Evolutionary conservation across 225 moss, liverwort and hornwort genomes (phyloP), one percentile per base, ranked within the genome.

Genomic region (Pseudisothecium myosuroides): DNA sequence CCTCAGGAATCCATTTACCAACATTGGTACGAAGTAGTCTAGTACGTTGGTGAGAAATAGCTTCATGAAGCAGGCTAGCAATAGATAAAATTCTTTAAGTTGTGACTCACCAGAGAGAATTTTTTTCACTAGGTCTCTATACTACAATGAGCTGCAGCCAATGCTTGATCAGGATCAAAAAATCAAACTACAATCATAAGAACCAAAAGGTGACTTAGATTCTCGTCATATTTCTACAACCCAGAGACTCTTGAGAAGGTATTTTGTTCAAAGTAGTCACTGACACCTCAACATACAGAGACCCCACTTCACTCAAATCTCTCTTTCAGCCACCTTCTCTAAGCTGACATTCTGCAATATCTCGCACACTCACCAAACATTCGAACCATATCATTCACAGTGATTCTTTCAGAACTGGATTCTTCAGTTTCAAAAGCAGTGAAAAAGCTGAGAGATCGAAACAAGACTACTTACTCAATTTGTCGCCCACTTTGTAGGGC

Each of bases 401-500:
- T 22, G 41, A 71, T 56, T 32, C n/a, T 32, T 43, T 5, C 5
- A 15, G 23, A n/a, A n/a, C 16, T 26, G 11, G n/a, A 79, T 56
- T 79, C 26, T 6, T 56, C 1, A 1, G n/a, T 56, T n/a, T 27
- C 56, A 37, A n/a, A 26, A 55, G 24, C n/a, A 17, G 17, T 27
- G 58, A 11, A 11, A 37, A 62, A 63, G 5, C 11, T 7, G 34
- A 31, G 34, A 31, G 60, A 77, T 77, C 15, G 60, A 29, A 60
- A 17, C 24, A 24, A 63, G 18, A 50, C 83, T 12, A 52, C 90
- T 86, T 64, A 93, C 93, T 91, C 80, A 93, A 58, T 68, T 56
- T 88, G 83, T 93, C 93, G 62, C 93, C 93, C 67, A 93, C 90
- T 18, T 83, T 62, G 87, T 90, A 90, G 32, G 50, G 45, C 81